A percentile compares a stretch with the other conserved stretches of the same genome.
Conservation (phyloP, 2,329 filamentous ascomycete species). For the Biscogniauxia mediterranea region DNA sequence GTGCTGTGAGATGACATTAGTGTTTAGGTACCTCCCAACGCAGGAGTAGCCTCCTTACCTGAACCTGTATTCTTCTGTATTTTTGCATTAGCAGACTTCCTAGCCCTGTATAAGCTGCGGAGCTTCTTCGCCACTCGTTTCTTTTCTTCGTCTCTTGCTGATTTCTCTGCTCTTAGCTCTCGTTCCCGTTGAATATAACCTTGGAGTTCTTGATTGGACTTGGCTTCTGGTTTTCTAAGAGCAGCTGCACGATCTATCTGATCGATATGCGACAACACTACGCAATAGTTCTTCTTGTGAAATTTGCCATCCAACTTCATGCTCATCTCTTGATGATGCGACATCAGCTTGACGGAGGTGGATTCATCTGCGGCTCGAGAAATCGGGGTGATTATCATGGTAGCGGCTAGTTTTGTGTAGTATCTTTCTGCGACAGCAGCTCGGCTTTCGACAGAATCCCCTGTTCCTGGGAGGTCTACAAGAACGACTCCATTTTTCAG, state of each 20-base stretch:
- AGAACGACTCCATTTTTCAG: constrained; percentile 48
- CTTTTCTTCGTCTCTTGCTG: neutral
- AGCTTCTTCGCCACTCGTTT: too few species aligned
- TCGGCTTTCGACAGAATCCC: constrained; percentile 37
- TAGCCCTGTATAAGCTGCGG: too few species aligned
- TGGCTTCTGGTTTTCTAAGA: constrained; percentile 9
- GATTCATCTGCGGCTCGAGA: constrained; percentile 30
- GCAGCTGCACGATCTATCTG: constrained; percentile 20
- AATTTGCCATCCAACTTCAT: constrained; percentile 31
- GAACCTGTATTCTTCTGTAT: too few species aligned
- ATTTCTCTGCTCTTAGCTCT: neutral
- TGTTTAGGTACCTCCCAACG: too few species aligned
- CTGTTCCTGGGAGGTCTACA: constrained; percentile 53
- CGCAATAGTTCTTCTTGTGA: constrained; percentile 21
- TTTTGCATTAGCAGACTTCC: too few species aligned
- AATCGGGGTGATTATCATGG: constrained; percentile 28
- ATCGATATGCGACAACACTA: constrained; percentile 32
- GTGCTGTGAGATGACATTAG: too few species aligned
- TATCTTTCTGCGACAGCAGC: constrained; percentile 20
- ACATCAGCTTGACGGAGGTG: constrained; percentile 22
- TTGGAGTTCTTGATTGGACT: constrained; percentile 3
- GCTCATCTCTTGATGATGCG: constrained; percentile 23
- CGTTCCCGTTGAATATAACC: too few species aligned
- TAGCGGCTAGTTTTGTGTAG: constrained; percentile 23
- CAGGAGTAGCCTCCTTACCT: too few species aligned